Conservation (phyloP, 2,329 filamentous ascomycete genomes). For the Alternaria gaisen region DNA sequence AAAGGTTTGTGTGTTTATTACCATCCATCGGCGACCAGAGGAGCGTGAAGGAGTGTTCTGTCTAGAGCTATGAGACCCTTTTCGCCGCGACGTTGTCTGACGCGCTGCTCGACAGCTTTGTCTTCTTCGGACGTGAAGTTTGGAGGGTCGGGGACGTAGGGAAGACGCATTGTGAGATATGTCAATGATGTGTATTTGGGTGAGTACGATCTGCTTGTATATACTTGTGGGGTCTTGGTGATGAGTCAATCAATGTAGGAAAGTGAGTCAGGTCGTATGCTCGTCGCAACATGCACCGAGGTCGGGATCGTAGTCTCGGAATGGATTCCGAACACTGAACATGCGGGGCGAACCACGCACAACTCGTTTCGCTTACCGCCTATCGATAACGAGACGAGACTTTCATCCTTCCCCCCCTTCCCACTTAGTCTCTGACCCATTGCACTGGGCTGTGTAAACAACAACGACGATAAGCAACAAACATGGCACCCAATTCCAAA, state of each 20-base stretch:
- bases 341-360: slow-evolving; percentile 1
- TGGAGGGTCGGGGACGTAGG: slow-evolving; percentile 63
- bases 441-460: not conserved
- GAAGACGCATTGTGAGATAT: slow-evolving; percentile 59
- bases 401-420: slow-evolving; percentile 2
- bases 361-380: slow-evolving; percentile 11
- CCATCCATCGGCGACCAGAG: slow-evolving; percentile 66
- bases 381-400: slow-evolving; percentile 22
- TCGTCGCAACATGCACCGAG: slow-evolving; percentile 1
- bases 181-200: too few species aligned
- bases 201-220: too few species aligned
- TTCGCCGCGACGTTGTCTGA: slow-evolving; percentile 61
- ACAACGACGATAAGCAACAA: not conserved
- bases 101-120: slow-evolving; percentile 60
- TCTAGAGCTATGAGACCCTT: slow-evolving; percentile 63
- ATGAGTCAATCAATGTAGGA: slow-evolving; percentile 1
- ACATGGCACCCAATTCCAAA: slow-evolving; percentile 24
- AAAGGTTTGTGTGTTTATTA: slow-evolving; percentile 17
- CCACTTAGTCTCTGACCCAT: not conserved
- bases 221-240: not conserved
- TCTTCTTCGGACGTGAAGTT: slow-evolving; percentile 57
- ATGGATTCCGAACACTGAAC: slow-evolving; percentile 15
- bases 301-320: slow-evolving; percentile 15
- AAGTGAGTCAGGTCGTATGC: not conserved
- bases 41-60: slow-evolving; percentile 63